phyloP scores from a whole-genome alignment of 495 filamentous ascomycete genomes.

The Durotheca rogersii region DNA sequence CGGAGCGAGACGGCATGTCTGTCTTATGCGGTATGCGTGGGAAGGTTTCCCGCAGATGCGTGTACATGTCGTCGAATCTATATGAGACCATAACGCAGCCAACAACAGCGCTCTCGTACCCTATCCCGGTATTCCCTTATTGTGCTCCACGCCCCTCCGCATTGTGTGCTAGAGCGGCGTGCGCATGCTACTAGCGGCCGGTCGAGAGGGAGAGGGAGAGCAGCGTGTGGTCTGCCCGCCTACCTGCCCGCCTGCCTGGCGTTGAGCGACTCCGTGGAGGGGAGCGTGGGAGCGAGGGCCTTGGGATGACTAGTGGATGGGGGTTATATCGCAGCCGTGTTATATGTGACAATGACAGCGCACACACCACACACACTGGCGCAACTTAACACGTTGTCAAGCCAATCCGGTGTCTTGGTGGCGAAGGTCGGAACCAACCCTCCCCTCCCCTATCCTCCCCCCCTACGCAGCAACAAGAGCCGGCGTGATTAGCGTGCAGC shows the following conservation, averaged over 20 bases:
- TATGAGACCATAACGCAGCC: constrained; percentile 23
- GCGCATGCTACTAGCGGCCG: too few relatives aligned
- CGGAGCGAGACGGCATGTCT: constrained; percentile 9
- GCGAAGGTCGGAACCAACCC: constrained; percentile 28
- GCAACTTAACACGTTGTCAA: constrained; percentile 17
- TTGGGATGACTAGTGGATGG: constrained; percentile 30
- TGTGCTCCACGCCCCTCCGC: constrained; percentile 26
- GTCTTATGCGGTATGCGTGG: constrained; percentile 19
- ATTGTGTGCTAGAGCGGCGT: constrained; percentile 19
- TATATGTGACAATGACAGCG: constrained; percentile 41
- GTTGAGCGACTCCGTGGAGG: constrained; percentile 24
- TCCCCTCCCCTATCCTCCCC: too few relatives aligned
- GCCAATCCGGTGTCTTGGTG: constrained; percentile 28
- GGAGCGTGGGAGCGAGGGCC: constrained; percentile 23
- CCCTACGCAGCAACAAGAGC: constrained; percentile 27
- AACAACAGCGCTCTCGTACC: constrained; percentile 19
- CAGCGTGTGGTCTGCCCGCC: too few relatives aligned
- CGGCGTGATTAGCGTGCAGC: constrained; percentile 34
- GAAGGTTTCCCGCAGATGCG: constrained; percentile 11
- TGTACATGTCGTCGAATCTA: constrained; percentile 27
- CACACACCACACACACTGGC: constrained; percentile 34
- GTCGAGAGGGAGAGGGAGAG: too few relatives aligned
- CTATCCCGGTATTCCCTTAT: constrained; percentile 16
- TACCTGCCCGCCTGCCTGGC: constrained; percentile 6
- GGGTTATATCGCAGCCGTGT: constrained; percentile 36